Evolutionary conservation across 768 basidiomycete species (phyloP), one percentile per base, ranked within the genome.

Genomic region (Hygrocybe coccinea): DNA sequence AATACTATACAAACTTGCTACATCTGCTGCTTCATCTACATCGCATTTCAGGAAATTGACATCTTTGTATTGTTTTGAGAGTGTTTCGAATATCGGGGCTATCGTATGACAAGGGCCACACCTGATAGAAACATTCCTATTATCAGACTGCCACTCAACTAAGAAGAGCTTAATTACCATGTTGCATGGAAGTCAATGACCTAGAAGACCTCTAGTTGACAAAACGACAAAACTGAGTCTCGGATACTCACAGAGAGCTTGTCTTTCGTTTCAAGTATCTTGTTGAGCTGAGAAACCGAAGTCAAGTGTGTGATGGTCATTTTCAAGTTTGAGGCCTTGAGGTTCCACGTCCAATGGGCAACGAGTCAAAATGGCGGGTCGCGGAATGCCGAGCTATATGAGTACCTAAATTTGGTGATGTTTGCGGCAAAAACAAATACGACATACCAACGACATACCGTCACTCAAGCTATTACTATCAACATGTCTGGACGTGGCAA

Each of bases 161-260:
- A 24, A 12, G 49, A 58, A 35, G 38, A 45, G 17, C n/a, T n/a
- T n/a, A 29, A 71, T 60, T 60, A 89, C 90, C 90, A 92, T 58
- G 84, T 80, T 54, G 90, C 90, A 67, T 91, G 87, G 64, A 92
- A 92, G 70, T 92, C 90, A 57, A 92, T 89, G 56, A 92, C 85
- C 88, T 89, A 47, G 21, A 53, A 56, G 34, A 33, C 22, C 29
- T 34, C 43, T 59, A 48, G 34, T 29, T 10, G 45, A 52, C 39
- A 46, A 22, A 10, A 2, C 21, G 29, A 37, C 17, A 5, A 39
- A 50, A 38, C 29, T 22, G n/a, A 22, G 4, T 19, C 21, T 11
- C 6, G 11, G 53, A 29, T 38, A 55, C 73, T 58, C 53, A 89
- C 89, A 21, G 86, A 79, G 25, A 90, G 66, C 65, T 88, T 89